Percentiles rank a stretch among this genome's conserved stretches.
Evolutionary conservation across 2,329 filamentous ascomycete genomes (phyloP).

Genomic region (Trichoderma gracile): DNA sequence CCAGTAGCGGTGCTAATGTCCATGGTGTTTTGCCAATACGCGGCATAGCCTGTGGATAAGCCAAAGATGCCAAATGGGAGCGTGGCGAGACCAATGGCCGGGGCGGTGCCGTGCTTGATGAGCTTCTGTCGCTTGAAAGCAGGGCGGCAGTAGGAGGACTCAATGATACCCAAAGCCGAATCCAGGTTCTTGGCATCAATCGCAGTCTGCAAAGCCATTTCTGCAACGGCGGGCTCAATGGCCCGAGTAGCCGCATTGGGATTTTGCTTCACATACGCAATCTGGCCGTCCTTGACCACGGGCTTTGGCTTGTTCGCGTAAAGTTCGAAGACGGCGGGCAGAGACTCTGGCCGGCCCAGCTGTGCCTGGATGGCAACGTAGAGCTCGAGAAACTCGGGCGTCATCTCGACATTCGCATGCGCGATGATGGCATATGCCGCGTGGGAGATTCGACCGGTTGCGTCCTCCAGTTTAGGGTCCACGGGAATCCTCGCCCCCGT

Average conservation of each 20-base stretch:
- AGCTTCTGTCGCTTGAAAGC: slow-evolving; percentile 70
- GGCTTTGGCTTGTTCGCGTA: slow-evolving; percentile 83
- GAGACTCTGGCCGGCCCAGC: slow-evolving; percentile 70
- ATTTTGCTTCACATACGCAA: slow-evolving; percentile 63
- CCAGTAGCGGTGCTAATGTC: slow-evolving; percentile 72
- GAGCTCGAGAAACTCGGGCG: slow-evolving; percentile 65
- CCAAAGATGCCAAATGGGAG: slow-evolving; percentile 70
- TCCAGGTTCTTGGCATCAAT: slow-evolving; percentile 77
- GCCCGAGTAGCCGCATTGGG: slow-evolving; percentile 70
- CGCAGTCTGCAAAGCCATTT: slow-evolving; percentile 74
- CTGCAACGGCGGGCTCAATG: slow-evolving; percentile 68
- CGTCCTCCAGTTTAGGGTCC: slow-evolving; percentile 44
- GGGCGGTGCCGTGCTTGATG: slow-evolving; percentile 62
- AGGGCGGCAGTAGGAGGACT: slow-evolving; percentile 65
- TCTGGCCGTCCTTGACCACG: slow-evolving; percentile 56
- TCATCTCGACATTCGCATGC: slow-evolving; percentile 78
- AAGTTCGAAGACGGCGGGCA: slow-evolving; percentile 77
- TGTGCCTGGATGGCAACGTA: slow-evolving; percentile 78
- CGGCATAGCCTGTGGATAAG: slow-evolving; percentile 57
- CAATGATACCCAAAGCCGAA: slow-evolving; percentile 73
- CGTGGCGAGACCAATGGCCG: slow-evolving; percentile 56
- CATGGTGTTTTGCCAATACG: slow-evolving; percentile 65
- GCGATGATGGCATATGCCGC: slow-evolving; percentile 69
- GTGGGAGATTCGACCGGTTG: slow-evolving; percentile 55
- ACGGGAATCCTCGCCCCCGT: slow-evolving; percentile 37